Percentiles rank a stretch among this genome's conserved stretches.
These are phyloP conservation scores for Spergularia bocconei DNA, from an alignment of 148 eudicot genomes.

Conservation along the genomic window DNA sequence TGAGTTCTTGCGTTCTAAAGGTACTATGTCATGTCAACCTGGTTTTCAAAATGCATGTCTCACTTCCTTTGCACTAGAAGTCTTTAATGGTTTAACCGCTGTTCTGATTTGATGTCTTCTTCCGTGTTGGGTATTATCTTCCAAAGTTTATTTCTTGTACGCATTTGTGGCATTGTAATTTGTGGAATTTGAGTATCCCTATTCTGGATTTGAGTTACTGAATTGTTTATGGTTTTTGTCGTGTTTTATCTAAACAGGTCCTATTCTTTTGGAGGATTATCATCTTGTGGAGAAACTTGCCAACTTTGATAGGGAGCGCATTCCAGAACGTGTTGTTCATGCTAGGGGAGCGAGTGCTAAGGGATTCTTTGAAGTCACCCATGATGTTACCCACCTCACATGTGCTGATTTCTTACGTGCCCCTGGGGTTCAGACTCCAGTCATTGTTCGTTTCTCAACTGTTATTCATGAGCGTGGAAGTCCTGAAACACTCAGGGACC, in stretches of 20 bases:
- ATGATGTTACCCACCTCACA: slow-evolving; percentile 74
- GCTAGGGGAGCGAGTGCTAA: slow-evolving; percentile 81
- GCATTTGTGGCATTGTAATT: too few species aligned
- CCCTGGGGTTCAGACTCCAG: slow-evolving; percentile 95
- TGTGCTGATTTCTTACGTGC: slow-evolving; percentile 91
- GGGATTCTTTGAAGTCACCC: slow-evolving; percentile 88
- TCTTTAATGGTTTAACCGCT: too few species aligned
- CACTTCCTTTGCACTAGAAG: too few species aligned
- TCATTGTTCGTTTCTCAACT: slow-evolving; percentile 93
- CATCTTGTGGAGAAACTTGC: slow-evolving; percentile 79
- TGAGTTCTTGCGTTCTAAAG: too few species aligned
- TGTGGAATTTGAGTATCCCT: too few species aligned
- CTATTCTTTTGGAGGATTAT: slow-evolving; percentile 75
- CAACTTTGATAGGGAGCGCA: slow-evolving; percentile 71
- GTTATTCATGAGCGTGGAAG: slow-evolving; percentile 98
- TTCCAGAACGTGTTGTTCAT: slow-evolving; percentile 85
- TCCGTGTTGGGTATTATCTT: too few species aligned
- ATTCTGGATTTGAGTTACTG: too few species aligned
- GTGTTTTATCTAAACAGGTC: slow-evolving; percentile 39
- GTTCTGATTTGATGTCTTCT: too few species aligned
- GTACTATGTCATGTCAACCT: too few species aligned
- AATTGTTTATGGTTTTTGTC: too few species aligned
- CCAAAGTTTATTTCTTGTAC: too few species aligned
- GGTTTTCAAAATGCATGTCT: too few species aligned
- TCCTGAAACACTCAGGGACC: slow-evolving; percentile 93